Evolutionary conservation across 805 yeast species (phyloP).

Genomic region (Jamesozyma rosinii): DNA sequence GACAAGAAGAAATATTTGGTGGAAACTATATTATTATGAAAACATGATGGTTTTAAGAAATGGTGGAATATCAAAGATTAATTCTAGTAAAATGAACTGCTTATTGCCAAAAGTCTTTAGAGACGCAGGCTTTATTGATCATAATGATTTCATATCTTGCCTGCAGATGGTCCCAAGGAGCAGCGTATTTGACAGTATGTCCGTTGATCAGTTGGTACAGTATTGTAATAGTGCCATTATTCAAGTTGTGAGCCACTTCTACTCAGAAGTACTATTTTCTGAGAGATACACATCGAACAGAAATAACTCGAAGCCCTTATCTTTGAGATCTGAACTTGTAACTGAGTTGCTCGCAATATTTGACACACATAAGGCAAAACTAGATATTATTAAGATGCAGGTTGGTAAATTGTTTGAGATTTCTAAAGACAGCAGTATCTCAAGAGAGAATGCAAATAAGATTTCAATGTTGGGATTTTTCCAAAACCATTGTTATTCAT

Average conservation of each 20-base stretch:
- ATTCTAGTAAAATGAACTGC: conserved; percentile 19
- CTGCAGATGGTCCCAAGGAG: conserved; percentile 6
- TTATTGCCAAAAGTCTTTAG: conserved; percentile 21
- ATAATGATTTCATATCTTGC: conserved; percentile 11
- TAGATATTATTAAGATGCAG: conserved; percentile 15
- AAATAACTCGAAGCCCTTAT: conserved; percentile 19
- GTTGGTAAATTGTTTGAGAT: conserved; percentile 13
- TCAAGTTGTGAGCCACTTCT: conserved; percentile 16
- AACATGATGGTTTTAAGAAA: conserved; percentile 9
- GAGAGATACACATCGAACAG: conserved; percentile 23
- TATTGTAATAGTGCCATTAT: conserved; percentile 17
- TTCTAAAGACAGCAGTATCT: conserved; percentile 3
- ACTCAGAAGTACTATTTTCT: conserved; percentile 16
- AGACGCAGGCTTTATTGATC: conserved; percentile 19
- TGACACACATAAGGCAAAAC: conserved; percentile 6
- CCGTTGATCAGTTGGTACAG: conserved; percentile 8
- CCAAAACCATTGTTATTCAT: not conserved
- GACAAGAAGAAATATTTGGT: conserved; percentile 23
- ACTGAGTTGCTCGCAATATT: conserved; percentile 16
- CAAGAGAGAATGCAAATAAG: not conserved
- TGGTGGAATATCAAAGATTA: conserved; percentile 18
- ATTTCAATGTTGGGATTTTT: conserved; percentile 1
- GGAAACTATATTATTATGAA: conserved; percentile 24
- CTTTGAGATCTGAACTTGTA: conserved; percentile 11
- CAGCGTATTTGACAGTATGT: conserved; percentile 10